phyloP scores from a whole-genome alignment of 2,329 filamentous ascomycete genomes.

The Aspergillus jensenii region DNA sequence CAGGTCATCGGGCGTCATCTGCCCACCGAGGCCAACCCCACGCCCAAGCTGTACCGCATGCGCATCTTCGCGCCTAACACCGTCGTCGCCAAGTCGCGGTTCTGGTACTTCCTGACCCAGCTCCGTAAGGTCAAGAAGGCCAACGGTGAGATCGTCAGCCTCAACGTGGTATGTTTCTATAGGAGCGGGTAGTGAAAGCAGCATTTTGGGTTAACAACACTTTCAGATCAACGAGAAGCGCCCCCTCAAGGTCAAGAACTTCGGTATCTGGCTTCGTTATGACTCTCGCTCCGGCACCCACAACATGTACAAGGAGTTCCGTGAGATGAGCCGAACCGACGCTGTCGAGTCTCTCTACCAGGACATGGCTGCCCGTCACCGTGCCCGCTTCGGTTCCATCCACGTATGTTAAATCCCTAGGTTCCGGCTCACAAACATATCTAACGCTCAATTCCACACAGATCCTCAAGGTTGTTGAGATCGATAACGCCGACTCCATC shows the following conservation, averaged over 20 bases:
- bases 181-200: neutral
- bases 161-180: constrained; percentile 78
- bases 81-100: constrained; percentile 98
- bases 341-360: constrained; percentile 97
- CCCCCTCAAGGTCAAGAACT: constrained; percentile 99
- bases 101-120: constrained; percentile 99
- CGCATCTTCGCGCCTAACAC: constrained; percentile 98
- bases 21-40: constrained; percentile 95
- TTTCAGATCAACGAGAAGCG: constrained; percentile 94
- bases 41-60: constrained; percentile 99
- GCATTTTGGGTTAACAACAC: constrained; percentile 15
- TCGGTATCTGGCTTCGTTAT: constrained; percentile 99
- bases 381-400: constrained; percentile 95
- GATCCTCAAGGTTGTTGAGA: constrained; percentile 98
- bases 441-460: constrained; percentile 41
- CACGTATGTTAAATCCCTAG: constrained; percentile 68
- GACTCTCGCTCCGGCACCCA: constrained; percentile 99
- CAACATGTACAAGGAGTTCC: constrained; percentile 99
- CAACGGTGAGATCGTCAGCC: constrained; percentile 96
- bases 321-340: constrained; percentile 94
- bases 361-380: constrained; percentile 99
- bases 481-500: constrained; percentile 91
- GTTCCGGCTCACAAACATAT: neutral
- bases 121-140: constrained; percentile 99
- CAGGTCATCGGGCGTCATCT: constrained; percentile 99